phyloP scores from a whole-genome alignment of 1,284 basidiomycete genomes.

The Gomphus bonarii region DNA sequence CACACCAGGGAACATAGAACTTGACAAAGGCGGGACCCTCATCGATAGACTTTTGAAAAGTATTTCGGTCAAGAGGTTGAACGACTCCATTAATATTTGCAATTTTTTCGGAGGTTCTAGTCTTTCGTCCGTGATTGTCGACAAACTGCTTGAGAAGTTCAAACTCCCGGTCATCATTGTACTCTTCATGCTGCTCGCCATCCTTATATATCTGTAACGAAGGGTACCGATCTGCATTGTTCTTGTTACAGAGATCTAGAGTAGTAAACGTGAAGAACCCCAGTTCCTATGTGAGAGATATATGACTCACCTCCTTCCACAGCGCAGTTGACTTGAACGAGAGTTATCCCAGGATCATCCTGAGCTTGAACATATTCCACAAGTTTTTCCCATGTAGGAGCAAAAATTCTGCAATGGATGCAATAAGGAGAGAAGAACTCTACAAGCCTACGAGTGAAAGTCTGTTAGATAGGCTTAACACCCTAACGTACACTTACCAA shows the following conservation, averaged over 20 bases:
- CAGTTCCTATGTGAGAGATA: not conserved
- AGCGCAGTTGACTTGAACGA: conserved; percentile 83
- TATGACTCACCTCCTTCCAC: conserved; percentile 57
- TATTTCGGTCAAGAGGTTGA: conserved; percentile 37
- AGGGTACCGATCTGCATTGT: conserved; percentile 69
- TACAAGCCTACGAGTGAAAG: conserved; percentile 33
- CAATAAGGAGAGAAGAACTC: conserved; percentile 78
- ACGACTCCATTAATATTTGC: conserved; percentile 60
- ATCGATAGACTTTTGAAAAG: conserved; percentile 39
- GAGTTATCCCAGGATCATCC: conserved; percentile 52
- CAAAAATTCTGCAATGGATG: conserved; percentile 65
- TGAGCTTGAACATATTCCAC: conserved; percentile 27
- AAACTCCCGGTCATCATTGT: conserved; percentile 39
- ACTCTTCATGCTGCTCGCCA: conserved; percentile 53
- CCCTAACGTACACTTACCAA: conserved; percentile 15
- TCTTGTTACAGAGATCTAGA: conserved; percentile 68
- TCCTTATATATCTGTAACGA: conserved; percentile 68
- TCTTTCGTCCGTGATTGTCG: conserved; percentile 23
- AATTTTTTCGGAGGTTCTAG: conserved; percentile 8
- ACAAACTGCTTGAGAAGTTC: conserved; percentile 44
- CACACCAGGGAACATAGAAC: conserved; percentile 85
- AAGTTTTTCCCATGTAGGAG: conserved; percentile 77
- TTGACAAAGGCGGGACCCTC: conserved; percentile 75
- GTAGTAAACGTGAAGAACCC: not conserved
- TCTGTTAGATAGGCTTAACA: not conserved